phyloP scores from a whole-genome alignment of 2,329 filamentous ascomycete species.

The Diaporthe velutina region DNA sequence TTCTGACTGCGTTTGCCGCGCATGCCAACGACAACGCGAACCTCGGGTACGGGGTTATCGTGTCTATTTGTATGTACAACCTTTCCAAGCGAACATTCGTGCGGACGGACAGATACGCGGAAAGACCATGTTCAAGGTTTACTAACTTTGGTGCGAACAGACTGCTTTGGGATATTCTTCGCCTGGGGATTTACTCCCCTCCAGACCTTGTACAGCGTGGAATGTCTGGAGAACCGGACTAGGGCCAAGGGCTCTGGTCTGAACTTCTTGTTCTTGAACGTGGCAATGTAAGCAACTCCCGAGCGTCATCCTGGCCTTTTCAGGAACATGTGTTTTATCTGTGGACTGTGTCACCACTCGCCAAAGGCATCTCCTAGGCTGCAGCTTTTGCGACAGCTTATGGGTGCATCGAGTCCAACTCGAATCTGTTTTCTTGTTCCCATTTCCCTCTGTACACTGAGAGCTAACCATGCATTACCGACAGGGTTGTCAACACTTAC shows the following conservation, averaged over 20 bases:
- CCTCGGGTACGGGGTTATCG: conserved; percentile 41
- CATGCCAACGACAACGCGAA: conserved; percentile 46
- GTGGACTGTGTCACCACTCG: neutral
- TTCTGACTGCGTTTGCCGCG: conserved; percentile 62
- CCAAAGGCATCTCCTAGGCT: neutral
- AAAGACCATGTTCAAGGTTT: conserved; percentile 35
- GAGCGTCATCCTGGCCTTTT: neutral
- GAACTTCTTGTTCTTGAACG: conserved; percentile 56
- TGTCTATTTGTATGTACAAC: conserved; percentile 28
- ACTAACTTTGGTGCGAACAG: conserved; percentile 56
- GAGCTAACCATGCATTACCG: neutral
- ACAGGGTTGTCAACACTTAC: conserved; percentile 56
- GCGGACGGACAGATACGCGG: neutral
- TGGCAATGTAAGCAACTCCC: conserved; percentile 48
- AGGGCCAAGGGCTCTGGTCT: conserved; percentile 58
- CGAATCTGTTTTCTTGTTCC: neutral
- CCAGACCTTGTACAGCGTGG: conserved; percentile 59
- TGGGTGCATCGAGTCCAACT: neutral
- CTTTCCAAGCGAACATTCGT: neutral
- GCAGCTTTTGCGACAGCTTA: neutral
- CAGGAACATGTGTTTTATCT: neutral
- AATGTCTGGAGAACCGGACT: conserved; percentile 55
- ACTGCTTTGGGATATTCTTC: conserved; percentile 66
- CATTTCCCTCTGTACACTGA: neutral
- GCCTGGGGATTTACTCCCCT: conserved; percentile 64